phyloP scores from a whole-genome alignment of 2,329 filamentous ascomycete genomes.

The Cyphellophora europaea region DNA sequence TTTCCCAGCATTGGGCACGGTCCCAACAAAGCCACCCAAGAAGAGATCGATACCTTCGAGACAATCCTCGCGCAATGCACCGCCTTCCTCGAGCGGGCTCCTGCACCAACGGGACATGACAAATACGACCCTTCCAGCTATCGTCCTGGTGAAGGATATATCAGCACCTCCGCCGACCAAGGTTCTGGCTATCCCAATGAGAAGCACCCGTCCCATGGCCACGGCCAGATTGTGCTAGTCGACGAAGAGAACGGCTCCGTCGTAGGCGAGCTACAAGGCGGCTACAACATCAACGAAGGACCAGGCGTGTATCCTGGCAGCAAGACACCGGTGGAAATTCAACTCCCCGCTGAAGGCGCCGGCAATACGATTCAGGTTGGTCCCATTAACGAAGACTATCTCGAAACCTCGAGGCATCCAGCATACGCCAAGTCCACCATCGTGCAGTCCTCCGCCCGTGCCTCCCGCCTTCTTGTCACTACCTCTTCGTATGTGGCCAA shows the following conservation, averaged over 20 bases:
- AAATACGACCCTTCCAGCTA: slow-evolving; percentile 75
- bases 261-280: slow-evolving; percentile 80
- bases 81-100: slow-evolving; percentile 78
- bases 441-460: slow-evolving; percentile 76
- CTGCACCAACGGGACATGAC: slow-evolving; percentile 42
- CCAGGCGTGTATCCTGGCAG: slow-evolving; percentile 70
- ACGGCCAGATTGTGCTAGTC: slow-evolving; percentile 79
- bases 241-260: slow-evolving; percentile 96
- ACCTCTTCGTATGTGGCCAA: slow-evolving; percentile 72
- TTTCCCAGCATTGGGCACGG: slow-evolving; percentile 69
- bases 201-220: slow-evolving; percentile 21
- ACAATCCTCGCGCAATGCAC: slow-evolving; percentile 97
- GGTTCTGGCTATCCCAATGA: slow-evolving; percentile 20
- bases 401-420: slow-evolving; percentile 72
- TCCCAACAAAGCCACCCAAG: slow-evolving; percentile 58
- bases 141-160: slow-evolving; percentile 70
- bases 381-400: slow-evolving; percentile 49
- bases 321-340: slow-evolving; percentile 54
- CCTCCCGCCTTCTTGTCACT: slow-evolving; percentile 86
- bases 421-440: slow-evolving; percentile 83
- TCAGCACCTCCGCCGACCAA: slow-evolving; percentile 26
- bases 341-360: slow-evolving; percentile 36
- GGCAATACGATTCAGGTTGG: slow-evolving; percentile 37
- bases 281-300: slow-evolving; percentile 72
- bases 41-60: slow-evolving; percentile 93